phyloP scores from a whole-genome alignment of 176 grass and related monocot species.

The Luzula sylvatica region DNA sequence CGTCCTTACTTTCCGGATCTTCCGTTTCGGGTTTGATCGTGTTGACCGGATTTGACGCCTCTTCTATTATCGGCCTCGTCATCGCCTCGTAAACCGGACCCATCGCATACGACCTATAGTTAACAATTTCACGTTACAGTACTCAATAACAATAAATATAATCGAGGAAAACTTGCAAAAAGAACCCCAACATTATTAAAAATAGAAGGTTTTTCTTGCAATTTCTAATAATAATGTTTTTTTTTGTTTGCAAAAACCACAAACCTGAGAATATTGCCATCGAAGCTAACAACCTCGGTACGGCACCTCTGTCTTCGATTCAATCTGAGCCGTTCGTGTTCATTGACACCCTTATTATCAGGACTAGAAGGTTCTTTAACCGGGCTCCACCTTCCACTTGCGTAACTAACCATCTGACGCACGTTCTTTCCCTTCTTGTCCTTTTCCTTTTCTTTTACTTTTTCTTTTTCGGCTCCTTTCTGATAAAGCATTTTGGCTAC shows the following conservation, averaged over 20 bases:
- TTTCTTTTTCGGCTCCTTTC: slow-evolving; percentile 43
- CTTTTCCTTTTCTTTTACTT: slow-evolving; percentile 8
- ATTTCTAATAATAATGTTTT: slow-evolving; percentile 11
- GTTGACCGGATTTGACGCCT: slow-evolving; percentile 26
- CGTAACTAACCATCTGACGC: slow-evolving; percentile 51
- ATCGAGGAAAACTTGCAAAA: no score
- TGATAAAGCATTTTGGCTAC: slow-evolving; percentile 67
- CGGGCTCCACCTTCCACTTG: slow-evolving; percentile 67
- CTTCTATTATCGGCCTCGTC: slow-evolving; percentile 33
- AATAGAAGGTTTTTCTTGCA: no score
- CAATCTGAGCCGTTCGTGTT: slow-evolving; percentile 58
- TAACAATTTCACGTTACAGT: slow-evolving; percentile 5
- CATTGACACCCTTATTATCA: slow-evolving; percentile 27
- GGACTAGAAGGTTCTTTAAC: slow-evolving; percentile 43
- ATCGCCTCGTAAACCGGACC: slow-evolving; percentile 38
- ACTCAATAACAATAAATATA: no score
- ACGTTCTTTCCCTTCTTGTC: slow-evolving; percentile 2
- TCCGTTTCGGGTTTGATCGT: slow-evolving; percentile 54
- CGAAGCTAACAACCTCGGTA: slow-evolving; percentile 81
- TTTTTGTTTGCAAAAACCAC: no score
- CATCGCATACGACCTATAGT: slow-evolving; percentile 65
- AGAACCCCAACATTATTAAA: no score
- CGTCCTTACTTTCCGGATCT: slow-evolving; percentile 55
- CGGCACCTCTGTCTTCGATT: slow-evolving; percentile 38
- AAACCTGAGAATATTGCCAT: slow-evolving; percentile 79